Percentiles rank a stretch among this genome's conserved stretches.
These are phyloP conservation scores for Eucalyptus melliodora DNA, from an alignment of 345 rosid genomes.

Conservation along the genomic window DNA sequence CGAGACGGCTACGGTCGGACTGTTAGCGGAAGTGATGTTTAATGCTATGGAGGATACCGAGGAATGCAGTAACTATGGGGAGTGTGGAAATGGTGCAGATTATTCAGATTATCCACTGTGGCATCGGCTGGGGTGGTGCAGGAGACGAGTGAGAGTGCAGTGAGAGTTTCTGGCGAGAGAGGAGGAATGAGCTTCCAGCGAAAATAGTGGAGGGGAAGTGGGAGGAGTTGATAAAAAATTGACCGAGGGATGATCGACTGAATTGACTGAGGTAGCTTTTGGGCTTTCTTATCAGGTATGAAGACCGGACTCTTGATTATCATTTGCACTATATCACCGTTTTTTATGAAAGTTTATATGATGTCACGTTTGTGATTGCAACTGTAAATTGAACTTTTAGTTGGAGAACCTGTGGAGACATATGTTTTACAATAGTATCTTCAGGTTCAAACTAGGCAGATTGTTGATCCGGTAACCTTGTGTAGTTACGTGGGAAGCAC, in stretches of 20 bases:
- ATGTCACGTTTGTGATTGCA: neutral
- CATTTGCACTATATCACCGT: neutral
- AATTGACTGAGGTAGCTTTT: constrained; percentile 80
- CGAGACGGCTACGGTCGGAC: neutral
- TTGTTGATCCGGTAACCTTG: neutral
- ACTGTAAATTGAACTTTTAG: neutral
- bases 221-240: constrained; percentile 83
- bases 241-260: constrained; percentile 70
- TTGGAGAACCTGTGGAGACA: neutral
- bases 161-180: constrained; percentile 45
- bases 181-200: constrained; percentile 50
- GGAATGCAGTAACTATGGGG: neutral
- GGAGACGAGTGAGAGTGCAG: constrained; percentile 18
- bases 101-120: neutral
- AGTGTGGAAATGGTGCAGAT: neutral
- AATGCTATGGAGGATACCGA: neutral
- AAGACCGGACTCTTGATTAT: neutral
- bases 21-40: neutral
- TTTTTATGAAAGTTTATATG: neutral
- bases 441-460: neutral
- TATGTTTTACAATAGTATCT: neutral
- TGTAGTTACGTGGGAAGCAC: neutral
- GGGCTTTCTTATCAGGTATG: constrained; percentile 85
- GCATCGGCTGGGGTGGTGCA: constrained; percentile 11
- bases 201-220: constrained; percentile 82